Conservation (phyloP, 2,329 filamentous ascomycete genomes). For the Pezizomycotina sp. region DNA sequence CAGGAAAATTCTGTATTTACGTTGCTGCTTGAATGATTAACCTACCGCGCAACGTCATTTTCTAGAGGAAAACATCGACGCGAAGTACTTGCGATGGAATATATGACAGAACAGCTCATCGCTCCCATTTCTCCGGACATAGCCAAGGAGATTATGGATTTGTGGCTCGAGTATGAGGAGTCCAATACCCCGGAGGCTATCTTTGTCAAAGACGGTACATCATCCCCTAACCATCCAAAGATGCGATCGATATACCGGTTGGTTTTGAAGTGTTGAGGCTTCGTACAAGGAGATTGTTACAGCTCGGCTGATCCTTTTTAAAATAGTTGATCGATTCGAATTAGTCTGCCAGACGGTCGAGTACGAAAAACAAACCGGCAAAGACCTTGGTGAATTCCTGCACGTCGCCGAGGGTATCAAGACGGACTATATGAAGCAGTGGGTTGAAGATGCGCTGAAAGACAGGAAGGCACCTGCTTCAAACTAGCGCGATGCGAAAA, state of each 20-base stretch:
- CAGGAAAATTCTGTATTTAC: too few relatives aligned
- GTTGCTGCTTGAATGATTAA: constrained; percentile 3
- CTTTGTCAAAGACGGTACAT: constrained; percentile 63
- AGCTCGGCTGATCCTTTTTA: not conserved
- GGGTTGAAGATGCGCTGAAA: constrained; percentile 65
- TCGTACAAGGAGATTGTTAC: not conserved
- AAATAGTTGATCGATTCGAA: constrained; percentile 76
- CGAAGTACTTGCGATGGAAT: constrained; percentile 83
- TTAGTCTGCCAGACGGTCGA: constrained; percentile 88
- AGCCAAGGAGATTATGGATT: constrained; percentile 52
- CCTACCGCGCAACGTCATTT: constrained; percentile 19
- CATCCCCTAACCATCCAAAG: not conserved
- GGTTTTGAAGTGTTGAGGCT: too few relatives aligned
- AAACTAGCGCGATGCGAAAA: too few relatives aligned
- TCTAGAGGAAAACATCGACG: constrained; percentile 67
- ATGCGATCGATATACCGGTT: too few relatives aligned
- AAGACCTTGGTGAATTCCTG: constrained; percentile 75
- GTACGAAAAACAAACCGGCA: constrained; percentile 59
- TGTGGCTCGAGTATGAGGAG: constrained; percentile 96
- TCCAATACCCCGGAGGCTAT: constrained; percentile 63
- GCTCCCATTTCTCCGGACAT: constrained; percentile 59
- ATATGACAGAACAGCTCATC: constrained; percentile 56
- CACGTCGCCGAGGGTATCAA: constrained; percentile 58
- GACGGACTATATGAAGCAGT: constrained; percentile 61
- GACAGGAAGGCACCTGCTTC: too few relatives aligned